These are phyloP conservation scores for Aureobasidium sp. DNA, from an alignment of 2,329 filamentous ascomycete species.

Conservation along the genomic window DNA sequence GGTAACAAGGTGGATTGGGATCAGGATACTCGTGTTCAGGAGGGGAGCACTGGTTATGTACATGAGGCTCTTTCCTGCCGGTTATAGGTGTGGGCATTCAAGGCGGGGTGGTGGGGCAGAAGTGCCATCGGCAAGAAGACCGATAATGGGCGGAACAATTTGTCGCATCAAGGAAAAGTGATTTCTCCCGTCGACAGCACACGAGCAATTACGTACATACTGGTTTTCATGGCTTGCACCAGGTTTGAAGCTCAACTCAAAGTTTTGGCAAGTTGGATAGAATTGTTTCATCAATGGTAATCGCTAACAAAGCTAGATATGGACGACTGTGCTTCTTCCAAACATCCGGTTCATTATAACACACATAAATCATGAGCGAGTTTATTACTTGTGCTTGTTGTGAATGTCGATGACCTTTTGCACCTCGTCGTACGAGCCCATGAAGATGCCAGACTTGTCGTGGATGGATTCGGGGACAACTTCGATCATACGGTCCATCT, in stretches of 20 bases:
- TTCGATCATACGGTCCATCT: slow-evolving; percentile 83
- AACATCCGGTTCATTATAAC: not conserved
- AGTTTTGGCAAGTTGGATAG: too few species aligned
- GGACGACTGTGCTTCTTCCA: not conserved
- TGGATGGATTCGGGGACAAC: slow-evolving; percentile 89
- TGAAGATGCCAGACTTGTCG: slow-evolving; percentile 89
- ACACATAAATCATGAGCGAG: not conserved
- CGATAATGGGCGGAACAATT: not conserved
- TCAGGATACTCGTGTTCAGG: not conserved
- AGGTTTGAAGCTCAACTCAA: not conserved
- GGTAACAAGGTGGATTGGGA: not conserved
- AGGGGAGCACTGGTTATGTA: not conserved
- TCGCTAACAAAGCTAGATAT: slow-evolving; percentile 1
- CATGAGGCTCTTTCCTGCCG: not conserved
- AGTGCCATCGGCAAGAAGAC: not conserved
- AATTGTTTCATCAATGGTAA: not conserved
- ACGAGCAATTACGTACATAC: too few species aligned
- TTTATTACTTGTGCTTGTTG: slow-evolving; percentile 41
- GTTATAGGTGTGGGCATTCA: not conserved
- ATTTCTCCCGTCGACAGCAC: not conserved
- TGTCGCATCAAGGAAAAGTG: not conserved
- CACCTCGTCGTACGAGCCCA: slow-evolving; percentile 89
- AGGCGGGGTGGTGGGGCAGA: slow-evolving; percentile 7
- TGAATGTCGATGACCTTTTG: slow-evolving; percentile 88
- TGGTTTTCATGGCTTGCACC: too few species aligned